Conservation (phyloP, 108 stramenopile genomes). For the Cyclotella choctawhatcheeana region DNA sequence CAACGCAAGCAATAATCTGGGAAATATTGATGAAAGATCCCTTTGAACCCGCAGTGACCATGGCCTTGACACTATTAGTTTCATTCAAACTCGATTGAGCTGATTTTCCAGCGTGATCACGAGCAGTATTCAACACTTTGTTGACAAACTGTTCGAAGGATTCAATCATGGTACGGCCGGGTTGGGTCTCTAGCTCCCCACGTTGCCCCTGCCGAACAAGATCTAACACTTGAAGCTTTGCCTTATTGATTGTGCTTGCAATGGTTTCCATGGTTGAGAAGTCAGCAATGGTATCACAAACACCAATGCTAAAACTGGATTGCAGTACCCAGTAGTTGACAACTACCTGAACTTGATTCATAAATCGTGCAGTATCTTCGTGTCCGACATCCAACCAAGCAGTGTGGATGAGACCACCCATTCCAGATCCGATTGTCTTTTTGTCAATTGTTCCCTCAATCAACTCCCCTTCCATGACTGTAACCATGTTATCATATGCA, state of each 20-base stretch:
- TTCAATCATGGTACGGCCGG: conserved; percentile 98
- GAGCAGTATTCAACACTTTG: conserved; percentile 95
- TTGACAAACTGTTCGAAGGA: conserved; percentile 98
- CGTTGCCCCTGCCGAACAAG: conserved; percentile 96
- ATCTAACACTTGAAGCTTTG: conserved; percentile 93
- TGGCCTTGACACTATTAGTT: conserved; percentile 97
- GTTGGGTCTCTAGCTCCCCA: conserved; percentile 95
- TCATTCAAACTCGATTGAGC: conserved; percentile 93
- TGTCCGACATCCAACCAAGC: conserved; percentile 95
- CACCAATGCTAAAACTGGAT: conserved; percentile 95
- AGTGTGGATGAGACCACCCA: conserved; percentile 97
- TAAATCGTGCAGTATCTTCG: conserved; percentile 93
- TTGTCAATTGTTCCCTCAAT: conserved; percentile 97
- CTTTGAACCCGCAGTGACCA: conserved; percentile 98
- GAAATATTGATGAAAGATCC: conserved; percentile 98
- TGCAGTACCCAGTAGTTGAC: conserved; percentile 97
- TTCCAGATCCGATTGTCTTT: conserved; percentile 94
- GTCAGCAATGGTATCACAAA: conserved; percentile 98
- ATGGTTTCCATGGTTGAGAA: conserved; percentile 94
- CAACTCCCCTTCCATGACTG: conserved; percentile 93
- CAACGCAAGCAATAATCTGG: conserved; percentile 99
- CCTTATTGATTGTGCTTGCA: conserved; percentile 95
- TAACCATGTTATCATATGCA: conserved; percentile 88
- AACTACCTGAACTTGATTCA: conserved; percentile 97
- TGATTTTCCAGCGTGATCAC: conserved; percentile 95